A percentile compares a stretch with the other conserved stretches of the same genome.
Evolutionary conservation across 352 stramenopile genomes (phyloP).

Genomic region (Pythium diclinum): DNA sequence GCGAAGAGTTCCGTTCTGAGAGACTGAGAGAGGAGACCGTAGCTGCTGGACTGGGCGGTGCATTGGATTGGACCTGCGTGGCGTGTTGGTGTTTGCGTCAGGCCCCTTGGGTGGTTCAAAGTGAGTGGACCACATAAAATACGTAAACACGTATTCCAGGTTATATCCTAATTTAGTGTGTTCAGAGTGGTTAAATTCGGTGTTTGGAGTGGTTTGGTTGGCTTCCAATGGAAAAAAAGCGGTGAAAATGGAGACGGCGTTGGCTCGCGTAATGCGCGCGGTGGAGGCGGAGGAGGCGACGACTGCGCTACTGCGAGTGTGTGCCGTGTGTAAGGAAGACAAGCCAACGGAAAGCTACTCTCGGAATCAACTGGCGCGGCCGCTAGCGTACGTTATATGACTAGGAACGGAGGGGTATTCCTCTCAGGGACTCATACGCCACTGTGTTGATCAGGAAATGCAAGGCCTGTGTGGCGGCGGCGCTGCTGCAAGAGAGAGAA

Average conservation of each 20-base stretch:
- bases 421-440: not conserved
- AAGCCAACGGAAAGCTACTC: slow-evolving; percentile 35
- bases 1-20: slow-evolving; percentile 1
- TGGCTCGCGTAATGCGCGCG: not conserved
- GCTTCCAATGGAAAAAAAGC: not conserved
- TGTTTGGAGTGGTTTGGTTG: not conserved
- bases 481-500: slow-evolving; percentile 23
- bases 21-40: not conserved
- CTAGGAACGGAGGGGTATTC: not conserved
- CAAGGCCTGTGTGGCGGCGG: slow-evolving; percentile 40
- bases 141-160: not conserved
- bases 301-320: slow-evolving; percentile 17
- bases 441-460: slow-evolving; percentile 44
- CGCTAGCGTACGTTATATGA: slow-evolving; percentile 36
- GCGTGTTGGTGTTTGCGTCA: slow-evolving; percentile 1
- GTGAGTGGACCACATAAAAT: slow-evolving; percentile 22
- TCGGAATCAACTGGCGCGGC: slow-evolving; percentile 47
- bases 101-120: slow-evolving; percentile 14
- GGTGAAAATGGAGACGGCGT: slow-evolving; percentile 7
- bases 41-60: not conserved
- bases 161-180: slow-evolving; percentile 16
- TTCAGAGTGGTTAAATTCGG: slow-evolving; percentile 24
- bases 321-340: slow-evolving; percentile 29
- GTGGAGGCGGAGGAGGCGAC: slow-evolving; percentile 3
- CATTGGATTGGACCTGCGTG: not conserved